Conservation (phyloP, 257 asterid species). For the Jasminum sambac region DNA sequence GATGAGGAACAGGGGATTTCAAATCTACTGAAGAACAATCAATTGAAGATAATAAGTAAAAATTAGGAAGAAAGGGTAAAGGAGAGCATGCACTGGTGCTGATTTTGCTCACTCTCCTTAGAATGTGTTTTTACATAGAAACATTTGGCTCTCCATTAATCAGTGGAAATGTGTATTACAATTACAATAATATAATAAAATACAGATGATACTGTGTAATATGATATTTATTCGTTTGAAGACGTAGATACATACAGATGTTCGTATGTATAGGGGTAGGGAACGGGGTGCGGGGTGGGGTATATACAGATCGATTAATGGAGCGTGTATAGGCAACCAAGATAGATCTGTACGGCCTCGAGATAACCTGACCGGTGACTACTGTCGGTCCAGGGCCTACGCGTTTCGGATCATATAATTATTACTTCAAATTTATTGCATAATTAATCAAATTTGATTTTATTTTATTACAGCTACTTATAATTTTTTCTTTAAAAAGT, state of each 20-base stretch:
- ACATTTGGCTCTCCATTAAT: not conserved
- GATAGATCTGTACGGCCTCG: not conserved
- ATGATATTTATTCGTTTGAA: not conserved
- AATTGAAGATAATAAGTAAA: not conserved
- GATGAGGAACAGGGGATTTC: not conserved
- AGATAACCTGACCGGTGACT: slow-evolving; percentile 18
- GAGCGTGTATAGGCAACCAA: slow-evolving; percentile 8
- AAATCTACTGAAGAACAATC: not conserved
- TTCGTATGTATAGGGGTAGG: slow-evolving; percentile 13
- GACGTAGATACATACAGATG: slow-evolving; percentile 33
- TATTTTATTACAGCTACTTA: no score
- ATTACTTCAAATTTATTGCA: no score
- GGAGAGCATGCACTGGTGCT: slow-evolving; percentile 39
- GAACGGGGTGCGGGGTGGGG: not conserved
- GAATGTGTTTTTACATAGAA: slow-evolving; percentile 5
- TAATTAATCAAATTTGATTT: no score
- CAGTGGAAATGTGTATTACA: not conserved
- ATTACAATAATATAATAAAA: not conserved
- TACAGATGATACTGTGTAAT: not conserved
- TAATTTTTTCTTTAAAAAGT: no score
- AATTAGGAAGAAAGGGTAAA: slow-evolving; percentile 1
- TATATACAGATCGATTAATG: not conserved
- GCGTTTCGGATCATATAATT: not conserved
- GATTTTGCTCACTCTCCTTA: slow-evolving; percentile 15
- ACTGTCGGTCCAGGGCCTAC: slow-evolving; percentile 11